phyloP scores from a whole-genome alignment of 75 land plant species.

The Selaginella tamariscina region DNA sequence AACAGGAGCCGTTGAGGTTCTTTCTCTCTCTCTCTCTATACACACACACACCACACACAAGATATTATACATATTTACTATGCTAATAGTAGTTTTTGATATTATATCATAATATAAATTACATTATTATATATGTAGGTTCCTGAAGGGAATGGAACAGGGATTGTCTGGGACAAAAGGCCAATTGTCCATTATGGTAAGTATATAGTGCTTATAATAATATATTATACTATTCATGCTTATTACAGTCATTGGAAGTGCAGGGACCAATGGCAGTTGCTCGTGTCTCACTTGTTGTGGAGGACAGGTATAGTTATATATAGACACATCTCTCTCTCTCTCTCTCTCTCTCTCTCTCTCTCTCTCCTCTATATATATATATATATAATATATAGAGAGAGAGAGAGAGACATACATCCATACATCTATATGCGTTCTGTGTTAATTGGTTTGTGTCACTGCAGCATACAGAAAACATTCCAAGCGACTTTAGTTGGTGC shows the following conservation, averaged over 20 bases:
- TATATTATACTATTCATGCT: background rate
- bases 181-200: constrained; percentile 86
- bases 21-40: too few relatives aligned
- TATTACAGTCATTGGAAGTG: constrained; percentile 64
- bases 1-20: constrained; percentile 79
- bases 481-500: constrained; percentile 85
- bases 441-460: background rate
- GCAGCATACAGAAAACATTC: constrained; percentile 75
- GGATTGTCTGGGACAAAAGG: constrained; percentile 81
- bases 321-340: too few relatives aligned
- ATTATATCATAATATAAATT: constrained; percentile 1
- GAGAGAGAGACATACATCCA: too few relatives aligned
- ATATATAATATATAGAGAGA: too few relatives aligned
- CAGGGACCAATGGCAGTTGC: constrained; percentile 83
- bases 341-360: too few relatives aligned
- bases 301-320: constrained; percentile 52
- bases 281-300: constrained; percentile 63
- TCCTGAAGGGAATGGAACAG: constrained; percentile 98
- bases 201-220: background rate
- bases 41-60: too few relatives aligned
- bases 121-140: constrained; percentile 29
- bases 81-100: background rate
- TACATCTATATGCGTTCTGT: background rate
- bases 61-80: background rate
- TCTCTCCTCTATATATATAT: too few relatives aligned